Percentiles rank a stretch among this genome's conserved stretches.
Conservation (phyloP, 352 stramenopile genomes). For the Pythium volutum region DNA sequence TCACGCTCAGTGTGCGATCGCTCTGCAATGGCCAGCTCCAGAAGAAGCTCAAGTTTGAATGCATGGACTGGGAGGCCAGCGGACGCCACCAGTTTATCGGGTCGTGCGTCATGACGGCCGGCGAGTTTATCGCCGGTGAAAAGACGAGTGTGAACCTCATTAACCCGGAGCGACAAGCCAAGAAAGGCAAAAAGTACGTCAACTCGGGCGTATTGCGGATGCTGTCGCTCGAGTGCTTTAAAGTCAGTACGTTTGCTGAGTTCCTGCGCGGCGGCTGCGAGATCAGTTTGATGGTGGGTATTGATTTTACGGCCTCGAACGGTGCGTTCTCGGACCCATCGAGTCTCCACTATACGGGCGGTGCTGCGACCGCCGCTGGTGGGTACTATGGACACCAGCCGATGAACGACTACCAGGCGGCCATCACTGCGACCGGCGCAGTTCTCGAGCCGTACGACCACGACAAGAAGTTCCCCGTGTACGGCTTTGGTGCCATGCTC, state of each 20-base stretch:
- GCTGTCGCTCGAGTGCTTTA: conserved; percentile 57
- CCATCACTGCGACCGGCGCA: conserved; percentile 58
- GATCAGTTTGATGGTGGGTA: conserved; percentile 74
- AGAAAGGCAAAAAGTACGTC: conserved; percentile 72
- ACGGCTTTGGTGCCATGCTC: conserved; percentile 72
- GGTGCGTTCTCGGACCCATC: conserved; percentile 38
- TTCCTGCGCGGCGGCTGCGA: conserved; percentile 67
- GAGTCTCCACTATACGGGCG: conserved; percentile 64
- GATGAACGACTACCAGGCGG: conserved; percentile 78
- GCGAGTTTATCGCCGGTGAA: conserved; percentile 59
- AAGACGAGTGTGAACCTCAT: conserved; percentile 50
- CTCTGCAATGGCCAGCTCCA: conserved; percentile 70
- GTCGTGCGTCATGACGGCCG: conserved; percentile 43
- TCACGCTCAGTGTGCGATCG: conserved; percentile 56
- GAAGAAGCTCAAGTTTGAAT: conserved; percentile 60
- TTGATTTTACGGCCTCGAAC: conserved; percentile 83
- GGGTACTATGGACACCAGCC: conserved; percentile 11
- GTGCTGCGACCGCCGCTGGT: conserved; percentile 4
- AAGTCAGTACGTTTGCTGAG: conserved; percentile 69
- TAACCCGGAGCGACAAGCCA: conserved; percentile 58
- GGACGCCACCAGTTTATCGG: conserved; percentile 72
- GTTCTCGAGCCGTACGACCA: conserved; percentile 79
- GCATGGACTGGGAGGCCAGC: conserved; percentile 76
- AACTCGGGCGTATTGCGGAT: conserved; percentile 66
- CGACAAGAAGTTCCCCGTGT: conserved; percentile 72